These are phyloP conservation scores for Suillus subalutaceus DNA, from an alignment of 768 basidiomycete genomes.

Conservation along the genomic window DNA sequence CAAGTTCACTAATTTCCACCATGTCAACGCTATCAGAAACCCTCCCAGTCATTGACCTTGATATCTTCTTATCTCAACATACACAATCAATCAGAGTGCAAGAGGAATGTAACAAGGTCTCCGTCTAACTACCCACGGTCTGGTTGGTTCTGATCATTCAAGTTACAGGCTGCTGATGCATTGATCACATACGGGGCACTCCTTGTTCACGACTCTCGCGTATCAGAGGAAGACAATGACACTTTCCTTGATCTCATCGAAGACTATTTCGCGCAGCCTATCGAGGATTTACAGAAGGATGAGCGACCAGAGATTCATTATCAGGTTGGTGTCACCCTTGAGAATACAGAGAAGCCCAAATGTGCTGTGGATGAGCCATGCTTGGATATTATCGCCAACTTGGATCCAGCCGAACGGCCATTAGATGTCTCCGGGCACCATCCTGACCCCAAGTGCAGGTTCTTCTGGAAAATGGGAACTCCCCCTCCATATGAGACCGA, in stretches of 20 bases:
- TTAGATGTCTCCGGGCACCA: conserved; percentile 79
- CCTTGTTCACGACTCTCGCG: conserved; percentile 82
- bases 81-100: conserved; percentile 48
- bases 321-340: conserved; percentile 94
- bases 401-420: conserved; percentile 81
- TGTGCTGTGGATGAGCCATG: conserved; percentile 86
- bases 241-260: conserved; percentile 88
- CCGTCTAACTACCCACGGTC: conserved; percentile 8
- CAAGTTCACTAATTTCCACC: conserved; percentile 22
- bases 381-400: conserved; percentile 70
- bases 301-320: conserved; percentile 86
- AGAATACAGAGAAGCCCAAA: conserved; percentile 92
- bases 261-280: conserved; percentile 86
- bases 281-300: conserved; percentile 65
- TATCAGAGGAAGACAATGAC: conserved; percentile 79
- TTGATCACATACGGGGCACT: conserved; percentile 86
- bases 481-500: conserved; percentile 75
- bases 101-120: conserved; percentile 70
- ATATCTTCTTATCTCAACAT: conserved; percentile 60
- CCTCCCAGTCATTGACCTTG: conserved; percentile 78
- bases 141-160: conserved; percentile 2
- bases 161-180: conserved; percentile 73
- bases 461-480: conserved; percentile 86
- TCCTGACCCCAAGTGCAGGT: conserved; percentile 94
- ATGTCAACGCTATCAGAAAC: conserved; percentile 48